These are phyloP conservation scores for Tylopilus intermedius DNA, from an alignment of 768 basidiomycete species.

Conservation along the genomic window DNA sequence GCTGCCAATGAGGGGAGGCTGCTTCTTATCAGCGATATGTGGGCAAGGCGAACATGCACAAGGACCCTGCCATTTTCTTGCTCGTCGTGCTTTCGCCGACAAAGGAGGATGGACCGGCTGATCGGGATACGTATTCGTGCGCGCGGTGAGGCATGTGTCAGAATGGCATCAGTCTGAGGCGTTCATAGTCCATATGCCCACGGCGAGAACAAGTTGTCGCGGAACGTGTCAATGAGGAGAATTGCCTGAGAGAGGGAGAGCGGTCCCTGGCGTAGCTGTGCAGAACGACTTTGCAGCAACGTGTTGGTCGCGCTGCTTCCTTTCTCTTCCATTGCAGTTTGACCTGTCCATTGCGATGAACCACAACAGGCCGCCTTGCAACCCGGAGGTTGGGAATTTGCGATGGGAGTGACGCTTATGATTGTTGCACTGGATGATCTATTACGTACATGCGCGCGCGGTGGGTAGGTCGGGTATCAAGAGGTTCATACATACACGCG, in stretches of 20 bases:
- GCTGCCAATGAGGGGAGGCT: background rate
- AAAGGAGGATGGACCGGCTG: background rate
- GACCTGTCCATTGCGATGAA: slow-evolving; percentile 4
- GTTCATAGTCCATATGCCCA: slow-evolving; percentile 1
- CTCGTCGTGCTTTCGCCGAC: background rate
- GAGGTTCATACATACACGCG: background rate
- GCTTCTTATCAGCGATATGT: slow-evolving; percentile 9
- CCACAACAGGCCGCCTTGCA: slow-evolving; percentile 1
- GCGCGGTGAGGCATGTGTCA: background rate
- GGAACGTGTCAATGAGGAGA: no score
- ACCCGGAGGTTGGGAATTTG: slow-evolving; percentile 8
- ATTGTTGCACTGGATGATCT: background rate
- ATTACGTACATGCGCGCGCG: slow-evolving; percentile 5
- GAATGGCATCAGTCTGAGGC: background rate
- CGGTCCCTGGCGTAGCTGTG: slow-evolving; percentile 5
- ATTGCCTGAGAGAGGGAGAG: background rate
- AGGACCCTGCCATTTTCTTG: slow-evolving; percentile 8
- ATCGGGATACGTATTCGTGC: background rate
- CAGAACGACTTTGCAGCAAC: slow-evolving; percentile 11
- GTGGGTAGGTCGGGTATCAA: slow-evolving; percentile 6
- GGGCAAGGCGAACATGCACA: slow-evolving; percentile 1
- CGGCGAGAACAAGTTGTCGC: background rate
- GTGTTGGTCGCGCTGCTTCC: slow-evolving; percentile 20
- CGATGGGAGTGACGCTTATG: background rate
- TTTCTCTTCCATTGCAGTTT: slow-evolving; percentile 8